Percentiles rank a stretch among this genome's conserved stretches.
These are phyloP conservation scores for Tetrapisispora taiwanensis DNA, from an alignment of 805 yeast species.

Conservation along the genomic window DNA sequence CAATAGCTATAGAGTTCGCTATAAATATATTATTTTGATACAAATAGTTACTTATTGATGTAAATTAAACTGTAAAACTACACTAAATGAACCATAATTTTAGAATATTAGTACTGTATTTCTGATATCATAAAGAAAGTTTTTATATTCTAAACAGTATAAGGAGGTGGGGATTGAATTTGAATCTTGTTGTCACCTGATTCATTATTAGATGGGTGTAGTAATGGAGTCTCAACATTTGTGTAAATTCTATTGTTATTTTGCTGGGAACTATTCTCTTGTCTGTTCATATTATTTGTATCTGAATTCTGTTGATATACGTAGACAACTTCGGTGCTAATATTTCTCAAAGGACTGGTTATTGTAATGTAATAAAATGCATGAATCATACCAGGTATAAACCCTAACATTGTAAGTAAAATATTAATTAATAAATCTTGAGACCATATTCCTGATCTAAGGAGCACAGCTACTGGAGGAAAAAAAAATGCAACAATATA, in stretches of 20 bases:
- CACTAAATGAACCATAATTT: no score
- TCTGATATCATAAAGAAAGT: no score
- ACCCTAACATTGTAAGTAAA: conserved; percentile 60
- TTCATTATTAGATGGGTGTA: conserved; percentile 2
- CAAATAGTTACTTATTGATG: no score
- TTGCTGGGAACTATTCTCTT: neutral
- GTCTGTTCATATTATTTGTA: conserved; percentile 10
- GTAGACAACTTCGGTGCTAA: conserved; percentile 13
- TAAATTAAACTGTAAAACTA: no score
- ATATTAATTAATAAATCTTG: conserved; percentile 49
- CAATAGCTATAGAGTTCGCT: no score
- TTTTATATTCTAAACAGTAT: conserved; percentile 6
- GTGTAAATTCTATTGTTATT: conserved; percentile 1
- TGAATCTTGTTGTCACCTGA: neutral
- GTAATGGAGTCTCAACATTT: conserved; percentile 3
- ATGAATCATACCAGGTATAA: conserved; percentile 65
- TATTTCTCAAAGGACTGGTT: conserved; percentile 24
- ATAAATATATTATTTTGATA: no score
- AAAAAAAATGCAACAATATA: conserved; percentile 50
- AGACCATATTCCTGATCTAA: conserved; percentile 53
- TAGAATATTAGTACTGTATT: no score
- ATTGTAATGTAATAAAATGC: conserved; percentile 42
- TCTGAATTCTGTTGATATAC: conserved; percentile 28
- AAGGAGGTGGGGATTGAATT: conserved; percentile 11
- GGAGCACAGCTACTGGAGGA: conserved; percentile 67